Conservation (phyloP, 1,284 basidiomycete genomes). For the Porogramme epimiltina region DNA sequence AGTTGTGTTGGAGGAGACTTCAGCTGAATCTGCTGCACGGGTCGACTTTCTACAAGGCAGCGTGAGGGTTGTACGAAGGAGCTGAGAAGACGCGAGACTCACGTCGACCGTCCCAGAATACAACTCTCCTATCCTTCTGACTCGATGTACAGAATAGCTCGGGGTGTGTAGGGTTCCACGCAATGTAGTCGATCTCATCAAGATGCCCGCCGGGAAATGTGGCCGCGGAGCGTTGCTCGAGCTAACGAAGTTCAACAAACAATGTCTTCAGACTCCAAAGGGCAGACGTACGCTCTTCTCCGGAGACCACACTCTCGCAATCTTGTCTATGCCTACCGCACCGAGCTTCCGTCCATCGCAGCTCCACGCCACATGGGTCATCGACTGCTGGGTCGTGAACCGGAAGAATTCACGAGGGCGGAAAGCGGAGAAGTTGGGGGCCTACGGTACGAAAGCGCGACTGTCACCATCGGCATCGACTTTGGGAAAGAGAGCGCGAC, state of each 20-base stretch:
- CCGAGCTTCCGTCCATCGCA: constrained; percentile 79
- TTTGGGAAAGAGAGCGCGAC: constrained; percentile 9
- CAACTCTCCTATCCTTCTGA: constrained; percentile 68
- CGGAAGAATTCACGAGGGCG: constrained; percentile 68
- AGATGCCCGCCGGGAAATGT: constrained; percentile 68
- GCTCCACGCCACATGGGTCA: constrained; percentile 79
- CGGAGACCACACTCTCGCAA: constrained; percentile 72
- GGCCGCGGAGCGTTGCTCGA: constrained; percentile 65
- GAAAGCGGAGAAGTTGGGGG: constrained; percentile 75
- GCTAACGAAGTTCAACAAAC: constrained; percentile 39
- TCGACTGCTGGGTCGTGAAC: constrained; percentile 61
- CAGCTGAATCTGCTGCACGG: constrained; percentile 56
- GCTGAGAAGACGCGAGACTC: constrained; percentile 28
- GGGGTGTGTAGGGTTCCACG: constrained; percentile 82
- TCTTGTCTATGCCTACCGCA: constrained; percentile 76
- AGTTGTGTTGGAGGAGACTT: constrained; percentile 63
- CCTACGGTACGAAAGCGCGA: constrained; percentile 40
- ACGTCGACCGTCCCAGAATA: constrained; percentile 86
- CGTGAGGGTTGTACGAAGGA: no score
- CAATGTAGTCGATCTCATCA: constrained; percentile 74
- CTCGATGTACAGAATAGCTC: constrained; percentile 79
- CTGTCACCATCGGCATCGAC: constrained; percentile 19
- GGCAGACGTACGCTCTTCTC: constrained; percentile 66
- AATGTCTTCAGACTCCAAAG: background rate
- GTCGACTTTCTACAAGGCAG: constrained; percentile 56